These are phyloP conservation scores for Microsporum audouinii DNA, from an alignment of 2,329 filamentous ascomycete genomes.

Conservation along the genomic window DNA sequence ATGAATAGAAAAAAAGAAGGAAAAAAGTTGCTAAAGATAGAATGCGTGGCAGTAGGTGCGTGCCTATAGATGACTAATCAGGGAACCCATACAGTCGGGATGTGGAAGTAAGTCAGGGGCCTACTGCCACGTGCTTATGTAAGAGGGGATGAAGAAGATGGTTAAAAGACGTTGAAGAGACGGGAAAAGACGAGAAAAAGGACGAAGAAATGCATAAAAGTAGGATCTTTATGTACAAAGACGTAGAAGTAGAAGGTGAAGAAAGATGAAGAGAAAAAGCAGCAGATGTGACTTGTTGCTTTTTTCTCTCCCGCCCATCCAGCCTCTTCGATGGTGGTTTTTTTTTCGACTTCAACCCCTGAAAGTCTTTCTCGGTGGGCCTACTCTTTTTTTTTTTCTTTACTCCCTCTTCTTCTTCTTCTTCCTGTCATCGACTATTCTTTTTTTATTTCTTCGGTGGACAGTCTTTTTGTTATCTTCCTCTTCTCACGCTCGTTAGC, in stretches of 20 bases:
- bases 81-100: no score
- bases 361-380: not conserved
- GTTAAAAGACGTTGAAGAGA: no score
- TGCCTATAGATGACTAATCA: not conserved
- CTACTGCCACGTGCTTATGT: no score
- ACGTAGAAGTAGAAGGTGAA: slow-evolving; percentile 19
- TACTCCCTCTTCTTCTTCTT: slow-evolving; percentile 11
- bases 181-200: no score
- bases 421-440: slow-evolving; percentile 4
- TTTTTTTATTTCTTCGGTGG: not conserved
- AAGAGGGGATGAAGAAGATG: no score
- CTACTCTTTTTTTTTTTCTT: slow-evolving; percentile 9
- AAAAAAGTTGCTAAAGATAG: not conserved
- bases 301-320: not conserved
- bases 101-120: no score
- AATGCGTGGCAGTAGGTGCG: not conserved
- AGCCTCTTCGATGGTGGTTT: not conserved
- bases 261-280: slow-evolving; percentile 10
- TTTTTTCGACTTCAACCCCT: not conserved
- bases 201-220: no score
- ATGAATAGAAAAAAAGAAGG: not conserved
- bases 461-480: not conserved
- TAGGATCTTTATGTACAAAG: not conserved
- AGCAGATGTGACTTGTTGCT: not conserved
- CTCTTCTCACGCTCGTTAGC: not conserved